Evolutionary conservation across 2,329 filamentous ascomycete species (phyloP), one percentile per base, ranked within the genome.

Genomic region (Cladosporium velox): DNA sequence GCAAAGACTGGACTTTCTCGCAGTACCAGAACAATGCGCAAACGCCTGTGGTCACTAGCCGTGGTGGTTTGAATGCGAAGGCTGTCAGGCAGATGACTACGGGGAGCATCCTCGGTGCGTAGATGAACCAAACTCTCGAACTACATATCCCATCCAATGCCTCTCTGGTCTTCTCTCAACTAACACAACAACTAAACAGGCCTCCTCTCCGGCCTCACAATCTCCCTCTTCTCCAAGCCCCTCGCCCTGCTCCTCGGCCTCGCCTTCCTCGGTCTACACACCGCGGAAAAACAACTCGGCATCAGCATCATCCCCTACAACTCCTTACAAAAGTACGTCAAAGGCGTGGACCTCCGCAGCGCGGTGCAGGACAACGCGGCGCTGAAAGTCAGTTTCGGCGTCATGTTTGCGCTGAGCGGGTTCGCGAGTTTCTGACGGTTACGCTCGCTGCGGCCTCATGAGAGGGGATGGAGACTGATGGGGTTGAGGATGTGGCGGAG

Each of bases 151-250:
- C n/a, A n/a, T n/a, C n/a, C n/a, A n/a, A n/a, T n/a, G n/a, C n/a
- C n/a, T n/a, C n/a, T n/a, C n/a, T n/a, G n/a, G n/a, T n/a, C n/a
- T n/a, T n/a, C n/a, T n/a, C n/a, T n/a, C n/a, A n/a, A n/a, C n/a
- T n/a, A n/a, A n/a, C n/a, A n/a, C n/a, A n/a, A n/a, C n/a, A n/a
- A n/a, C n/a, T n/a, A n/a, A n/a, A n/a, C 58, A 89, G 88, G 89
- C 21, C 86, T 91, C 65, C 71, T 85, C n/a, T 78, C 84, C 3
- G 90, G 90, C 1, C 72, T 93, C 35, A 79, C 89, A 0, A 83
- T 93, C 30, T 87, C 88, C 66, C 80, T 90, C 18, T 92, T 93
- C 76, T 92, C 89, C 10, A 87, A 87, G 74, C 87, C 89, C 1
- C 79, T 93, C 58, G 88, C 90, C 1, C 73, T 93, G 18, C 76